A percentile compares a stretch with the other conserved stretches of the same genome.
Evolutionary conservation across 495 filamentous ascomycete genomes (phyloP).

Genomic region (Paragyromitra xinjiangensis): DNA sequence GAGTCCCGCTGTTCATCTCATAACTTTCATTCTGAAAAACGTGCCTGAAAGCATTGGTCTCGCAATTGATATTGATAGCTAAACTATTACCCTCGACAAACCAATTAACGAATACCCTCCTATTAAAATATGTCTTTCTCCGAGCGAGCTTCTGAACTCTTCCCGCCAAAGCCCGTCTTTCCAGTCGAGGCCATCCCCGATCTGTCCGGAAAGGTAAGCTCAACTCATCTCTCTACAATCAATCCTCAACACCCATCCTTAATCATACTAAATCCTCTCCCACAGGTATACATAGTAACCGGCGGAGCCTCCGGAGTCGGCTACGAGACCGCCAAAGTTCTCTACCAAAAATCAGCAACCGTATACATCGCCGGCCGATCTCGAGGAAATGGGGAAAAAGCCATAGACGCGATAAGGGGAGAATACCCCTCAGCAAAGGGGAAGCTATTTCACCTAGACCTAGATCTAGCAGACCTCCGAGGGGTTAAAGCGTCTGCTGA

Average conservation of each 20-base stretch:
- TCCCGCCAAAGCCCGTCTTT: conserved; percentile 28
- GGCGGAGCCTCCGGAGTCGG: conserved; percentile 61
- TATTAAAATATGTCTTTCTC: conserved; percentile 1
- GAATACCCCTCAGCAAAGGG: conserved; percentile 44
- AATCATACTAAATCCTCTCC: background rate
- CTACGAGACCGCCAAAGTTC: conserved; percentile 56
- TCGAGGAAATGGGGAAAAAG: conserved; percentile 57
- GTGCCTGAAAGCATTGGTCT: background rate
- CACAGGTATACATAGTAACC: conserved; percentile 58
- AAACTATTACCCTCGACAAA: background rate
- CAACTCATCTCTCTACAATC: background rate
- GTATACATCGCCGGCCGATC: conserved; percentile 62
- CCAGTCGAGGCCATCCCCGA: conserved; percentile 29
- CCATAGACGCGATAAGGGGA: conserved; percentile 59
- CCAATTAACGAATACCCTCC: background rate
- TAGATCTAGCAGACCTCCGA: conserved; percentile 64
- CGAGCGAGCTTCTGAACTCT: conserved; percentile 6
- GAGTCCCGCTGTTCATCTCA: background rate
- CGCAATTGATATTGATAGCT: background rate
- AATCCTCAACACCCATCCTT: background rate
- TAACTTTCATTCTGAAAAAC: background rate
- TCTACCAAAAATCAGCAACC: conserved; percentile 59
- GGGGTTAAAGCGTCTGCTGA: conserved; percentile 63
- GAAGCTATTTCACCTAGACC: conserved; percentile 60
- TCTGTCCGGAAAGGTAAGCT: conserved; percentile 22